A percentile compares a stretch with the other conserved stretches of the same genome.
Conservation (phyloP, 164 flowering plant species). For the Vitis cinerea region DNA sequence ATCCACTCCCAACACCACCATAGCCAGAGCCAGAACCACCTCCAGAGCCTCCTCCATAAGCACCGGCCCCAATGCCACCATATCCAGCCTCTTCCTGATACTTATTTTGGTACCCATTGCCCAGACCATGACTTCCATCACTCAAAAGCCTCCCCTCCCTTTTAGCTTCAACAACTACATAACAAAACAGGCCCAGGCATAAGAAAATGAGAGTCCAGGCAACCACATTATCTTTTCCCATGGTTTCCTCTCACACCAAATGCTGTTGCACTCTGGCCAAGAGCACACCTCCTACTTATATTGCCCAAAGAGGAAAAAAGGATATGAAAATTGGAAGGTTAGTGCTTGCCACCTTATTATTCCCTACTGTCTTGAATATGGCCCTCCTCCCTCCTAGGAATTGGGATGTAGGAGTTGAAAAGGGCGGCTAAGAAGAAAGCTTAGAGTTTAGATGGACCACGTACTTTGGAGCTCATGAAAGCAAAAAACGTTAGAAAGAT, state of each 20-base stretch:
- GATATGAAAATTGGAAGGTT: background rate
- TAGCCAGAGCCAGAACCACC: conserved; percentile 7
- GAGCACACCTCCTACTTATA: background rate
- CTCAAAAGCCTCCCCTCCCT: conserved; percentile 3
- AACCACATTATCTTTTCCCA: conserved; percentile 14
- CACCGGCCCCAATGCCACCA: conserved; percentile 5
- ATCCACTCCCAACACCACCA: conserved; percentile 2
- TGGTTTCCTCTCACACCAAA: conserved; percentile 1
- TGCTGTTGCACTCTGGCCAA: background rate
- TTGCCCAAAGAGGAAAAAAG: background rate
- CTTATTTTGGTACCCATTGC: background rate
- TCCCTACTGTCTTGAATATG: background rate
- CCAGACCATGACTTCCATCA: background rate
- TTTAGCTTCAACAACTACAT: conserved; percentile 8
- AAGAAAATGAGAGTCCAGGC: conserved; percentile 13
- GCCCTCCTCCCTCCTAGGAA: background rate
- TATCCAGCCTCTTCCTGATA: background rate
- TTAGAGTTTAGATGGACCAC: no score
- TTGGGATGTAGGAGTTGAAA: background rate
- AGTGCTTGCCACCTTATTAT: no score
- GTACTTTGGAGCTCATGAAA: background rate
- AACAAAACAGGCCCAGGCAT: conserved; percentile 12
- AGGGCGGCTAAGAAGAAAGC: background rate
- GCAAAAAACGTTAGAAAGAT: background rate
- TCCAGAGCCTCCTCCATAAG: conserved; percentile 9